Base-by-base conservation (phyloP, 495 filamentous ascomycete genomes). In the Podospora tetraspora region DNA sequence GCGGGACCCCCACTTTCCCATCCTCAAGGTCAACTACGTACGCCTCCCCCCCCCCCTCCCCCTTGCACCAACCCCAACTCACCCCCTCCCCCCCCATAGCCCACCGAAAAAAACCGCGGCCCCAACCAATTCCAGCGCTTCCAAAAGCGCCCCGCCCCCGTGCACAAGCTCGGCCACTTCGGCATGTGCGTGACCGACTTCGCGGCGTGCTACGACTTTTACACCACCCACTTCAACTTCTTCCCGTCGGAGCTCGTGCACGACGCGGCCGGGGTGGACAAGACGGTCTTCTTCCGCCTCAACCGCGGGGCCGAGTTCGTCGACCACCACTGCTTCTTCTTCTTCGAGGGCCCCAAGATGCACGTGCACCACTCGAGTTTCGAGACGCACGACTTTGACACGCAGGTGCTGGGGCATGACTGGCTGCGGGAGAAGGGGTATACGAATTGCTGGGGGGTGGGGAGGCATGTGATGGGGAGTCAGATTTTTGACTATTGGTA, bases 131-230 rank as follows among this genome's bases (percentile, higher is more conserved):
- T 81, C 70, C 82, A 84, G 71, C 79, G 83, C 24, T 86, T 86
- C 76, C 68, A 81, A 82, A 88, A 84, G 76, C 79, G 90, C 10
- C 90, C 91, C 1, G 88, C 89, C 1, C 84, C 87, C 0, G 82
- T 92, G 0, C 87, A 92, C 78, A 93, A 92, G 80, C 82, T 92
- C 1, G 91, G 90, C 3, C 90, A 92, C 75, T 92, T 88, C 63
- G 91, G 90, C 10, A 74, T 88, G 57, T 86, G 84, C 72, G 86
- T 89, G 12, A 83, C 83, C 64, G 75, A 89, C 64, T 92, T 89
- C 70, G 79, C 83, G 11, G 78, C 78, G 27, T 77, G 85, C 24
- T 75, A 87, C 66, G 73, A 84, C 6, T 93, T 89, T 76, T 93
- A 91, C 75, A 86, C 84, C 5, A 74, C 71, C 1, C 85, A 82